Base-by-base conservation (phyloP, 1,284 basidiomycete species). In the Vanrija humicola region DNA sequence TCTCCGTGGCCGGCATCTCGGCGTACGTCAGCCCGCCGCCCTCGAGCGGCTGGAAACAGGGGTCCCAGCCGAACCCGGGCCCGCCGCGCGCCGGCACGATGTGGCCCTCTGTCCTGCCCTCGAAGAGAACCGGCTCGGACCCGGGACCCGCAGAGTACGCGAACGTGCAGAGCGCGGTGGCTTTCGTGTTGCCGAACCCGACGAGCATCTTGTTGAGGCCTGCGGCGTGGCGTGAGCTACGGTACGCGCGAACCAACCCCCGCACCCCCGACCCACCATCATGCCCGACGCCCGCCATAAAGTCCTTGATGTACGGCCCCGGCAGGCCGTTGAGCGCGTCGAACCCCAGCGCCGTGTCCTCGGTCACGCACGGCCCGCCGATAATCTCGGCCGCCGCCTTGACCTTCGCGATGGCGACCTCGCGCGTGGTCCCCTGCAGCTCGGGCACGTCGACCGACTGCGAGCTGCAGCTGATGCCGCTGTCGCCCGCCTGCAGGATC, bases 261-360 rank as follows among this genome's bases (percentile, higher is more conserved):
- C n/a, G n/a, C n/a, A n/a, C n/a, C n/a, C n/a, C 16, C 6, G 18
- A 64, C 78, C 55, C 54, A 82, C 84, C 85, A 64, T 89, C 86
- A 65, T 91, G 88, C 1, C 93, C 93, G 5, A 96, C 76, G 19
- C 81, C 82, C 48, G 81, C 80, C 66, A 95, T 77, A 74, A 97
- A 97, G 68, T 91, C 82, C 70, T 98, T 98, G 81, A 98, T 96
- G 77, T 97, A 98, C 0, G 94, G 93, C 0, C 95, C 96, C 2
- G 95, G 95, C 6, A 98, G 83, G 0, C 91, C 94, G 40, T 86
- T 83, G 38, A 98, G 79, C 0, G 94, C 93, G 63, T 87, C 84
- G 70, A 93, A 98, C 67, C 87, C 90, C 5, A 98, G 83, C 0
- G 95, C 92, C 0, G 95, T 98, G 73, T 98, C 96, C 77, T 98